A percentile compares a stretch with the other conserved stretches of the same genome.
Conservation (phyloP, 2,329 filamentous ascomycete genomes). For the Fusarium redolens region DNA sequence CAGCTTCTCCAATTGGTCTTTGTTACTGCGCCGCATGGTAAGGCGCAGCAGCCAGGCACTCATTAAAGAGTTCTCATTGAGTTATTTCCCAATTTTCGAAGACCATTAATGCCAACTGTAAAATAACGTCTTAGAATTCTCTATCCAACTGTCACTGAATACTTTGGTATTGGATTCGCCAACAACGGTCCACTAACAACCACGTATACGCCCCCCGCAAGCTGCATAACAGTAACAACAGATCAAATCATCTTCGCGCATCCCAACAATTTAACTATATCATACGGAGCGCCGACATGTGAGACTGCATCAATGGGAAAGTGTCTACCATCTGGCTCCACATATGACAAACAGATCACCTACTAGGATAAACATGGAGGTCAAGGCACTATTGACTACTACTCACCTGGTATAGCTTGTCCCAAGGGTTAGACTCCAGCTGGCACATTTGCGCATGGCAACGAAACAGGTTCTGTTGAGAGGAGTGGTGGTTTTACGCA, state of each 20-base stretch:
- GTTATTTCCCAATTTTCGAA: not conserved
- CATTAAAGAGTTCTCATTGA: too few relatives aligned
- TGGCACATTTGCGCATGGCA: constrained; percentile 22
- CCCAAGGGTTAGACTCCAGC: constrained; percentile 43
- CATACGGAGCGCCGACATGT: constrained; percentile 22
- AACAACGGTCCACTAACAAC: constrained; percentile 49
- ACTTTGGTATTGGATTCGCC: constrained; percentile 33
- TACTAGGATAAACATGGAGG: not conserved
- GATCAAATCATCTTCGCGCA: constrained; percentile 11
- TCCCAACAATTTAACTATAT: not conserved
- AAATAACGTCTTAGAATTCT: accelerated
- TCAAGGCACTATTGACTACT: constrained; percentile 23
- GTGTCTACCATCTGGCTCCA: constrained; percentile 39
- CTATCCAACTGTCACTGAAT: constrained; percentile 30
- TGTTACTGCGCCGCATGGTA: not conserved
- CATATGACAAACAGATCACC: constrained; percentile 6
- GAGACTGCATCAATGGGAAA: constrained; percentile 1
- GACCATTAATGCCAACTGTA: accelerated
- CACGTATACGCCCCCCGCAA: constrained; percentile 40
- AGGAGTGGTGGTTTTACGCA: constrained; percentile 22
- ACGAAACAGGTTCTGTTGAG: not conserved
- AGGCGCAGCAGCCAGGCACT: not conserved
- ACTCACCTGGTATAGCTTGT: constrained; percentile 42
- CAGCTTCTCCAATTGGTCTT: not conserved
- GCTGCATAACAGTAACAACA: constrained; percentile 29